Evolutionary conservation across 106 monocot species (phyloP), one percentile per base, ranked within the genome.

Genomic region (Dendrobium nobile): DNA sequence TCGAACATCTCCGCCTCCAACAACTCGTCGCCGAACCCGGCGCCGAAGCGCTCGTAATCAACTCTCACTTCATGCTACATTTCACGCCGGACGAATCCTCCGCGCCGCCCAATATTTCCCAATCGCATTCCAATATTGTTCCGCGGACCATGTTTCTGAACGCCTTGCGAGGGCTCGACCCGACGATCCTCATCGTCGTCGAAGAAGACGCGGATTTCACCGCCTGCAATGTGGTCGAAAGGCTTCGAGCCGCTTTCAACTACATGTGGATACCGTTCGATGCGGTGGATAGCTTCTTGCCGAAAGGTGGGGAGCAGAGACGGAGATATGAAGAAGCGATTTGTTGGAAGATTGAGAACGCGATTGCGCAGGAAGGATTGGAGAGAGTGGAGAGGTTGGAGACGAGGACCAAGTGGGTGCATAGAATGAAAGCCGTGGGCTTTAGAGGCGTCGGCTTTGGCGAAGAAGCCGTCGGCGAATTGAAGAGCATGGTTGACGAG

Each of bases 241-340:
- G 98, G 79, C 84, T 99, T 73, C 54, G 93, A 48, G 76, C 95
- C 33, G 95, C 95, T 15, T 99, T 99, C 85, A 95, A 93, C 47
- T 99, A 91, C 77, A 83, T 99, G 4, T 99, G 98, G 98, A 95
- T 99, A 81, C 98, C 91, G 10, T 99, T 87, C 40, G 98, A 99
- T 47, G 91, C 88, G 6, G 89, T 91, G 56, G 93, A 99, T 18
- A 86, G 91, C 45, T 86, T 91, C 41, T 72, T 99, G 45, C 85
- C 92, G 0, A 82, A 56, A 72, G 95, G 85, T 70, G 93, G 93
- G 67, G 93, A 99, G 82, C 88, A 85, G 84, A 73, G 93, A 84
- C 61, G 78, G 80, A 91, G 92, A 89, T 95, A 93, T 78, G 98
- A 99, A 79, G 95, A 81, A 4, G 93, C 87, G 48, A 47, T 99